Base-by-base conservation (phyloP, 75 land plant species). In the Chamaecyparis obtusa region DNA sequence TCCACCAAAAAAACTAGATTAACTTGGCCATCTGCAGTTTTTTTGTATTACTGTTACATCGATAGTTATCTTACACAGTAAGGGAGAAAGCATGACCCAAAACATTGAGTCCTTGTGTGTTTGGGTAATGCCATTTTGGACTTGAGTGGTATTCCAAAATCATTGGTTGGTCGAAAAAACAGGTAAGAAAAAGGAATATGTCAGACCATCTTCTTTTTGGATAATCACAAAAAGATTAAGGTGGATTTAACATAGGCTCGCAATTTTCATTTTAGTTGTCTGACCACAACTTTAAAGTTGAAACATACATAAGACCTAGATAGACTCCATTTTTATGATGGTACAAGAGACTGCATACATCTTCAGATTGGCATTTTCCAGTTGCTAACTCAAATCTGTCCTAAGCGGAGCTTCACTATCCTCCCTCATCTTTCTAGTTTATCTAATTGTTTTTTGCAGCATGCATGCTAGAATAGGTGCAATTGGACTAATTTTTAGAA, bases 381-480 rank as follows among this genome's bases (percentile, higher is more conserved):
- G 83, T 80, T 39, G 82, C 41, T 41, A 41, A 27, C 83, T 80
- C 39, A 13, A 80, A 80, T 17, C 32, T 49, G n/a, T 79, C 8
- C 24, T 7, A 79, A 21, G 14, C 49, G 44, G 6, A 44, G 49
- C 83, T 80, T 80, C 49, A 44, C 8, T 44, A 80, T 24, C 32
- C 83, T 44, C 83, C 83, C 83, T 44, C 19, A 80, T 49, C 48
- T 21, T 80, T 49, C n/a, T 44, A 80, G 32, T 21, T 44, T 80
- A 10, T 80, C 67, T 44, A 11, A 44, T 37, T 80, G 44, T 24
- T 80, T 80, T 80, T 49, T 80, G 48, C 6, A 10, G 49, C 83
- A 24, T 44, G n/a, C 44, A 27, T 80, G 44, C 51, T 41, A 27
- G 83, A 80, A 44, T 49, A 80, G 24, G 44, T 44, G 83, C 83